Conservation (phyloP, 2,329 filamentous ascomycete species). For the Aspergillus fumigatiaffinis region DNA sequence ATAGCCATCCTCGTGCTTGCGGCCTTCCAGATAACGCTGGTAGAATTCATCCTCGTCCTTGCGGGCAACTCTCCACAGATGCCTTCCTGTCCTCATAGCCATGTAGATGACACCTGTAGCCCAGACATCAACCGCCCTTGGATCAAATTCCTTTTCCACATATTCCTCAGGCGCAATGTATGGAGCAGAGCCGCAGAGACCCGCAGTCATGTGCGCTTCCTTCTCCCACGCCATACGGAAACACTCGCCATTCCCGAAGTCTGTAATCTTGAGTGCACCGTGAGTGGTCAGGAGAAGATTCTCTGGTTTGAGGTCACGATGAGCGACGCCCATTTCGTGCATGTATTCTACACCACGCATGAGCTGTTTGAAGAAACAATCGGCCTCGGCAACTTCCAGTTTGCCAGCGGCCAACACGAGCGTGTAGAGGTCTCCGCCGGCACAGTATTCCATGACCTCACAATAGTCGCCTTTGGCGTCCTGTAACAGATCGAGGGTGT, state of each 20-base stretch:
- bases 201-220: slow-evolving; percentile 96
- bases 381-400: slow-evolving; percentile 82
- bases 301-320: slow-evolving; percentile 94
- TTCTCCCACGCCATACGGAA: slow-evolving; percentile 99
- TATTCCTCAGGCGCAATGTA: slow-evolving; percentile 99
- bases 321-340: slow-evolving; percentile 98
- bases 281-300: slow-evolving; percentile 91
- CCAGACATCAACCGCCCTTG: slow-evolving; percentile 96
- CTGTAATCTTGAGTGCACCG: slow-evolving; percentile 92
- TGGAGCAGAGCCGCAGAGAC: slow-evolving; percentile 90
- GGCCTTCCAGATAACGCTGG: slow-evolving; percentile 85
- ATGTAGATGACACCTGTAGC: slow-evolving; percentile 99
- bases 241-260: slow-evolving; percentile 98
- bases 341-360: slow-evolving; percentile 99
- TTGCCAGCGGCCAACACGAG: slow-evolving; percentile 87
- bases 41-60: slow-evolving; percentile 98
- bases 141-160: slow-evolving; percentile 90
- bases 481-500: slow-evolving; percentile 90
- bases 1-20: slow-evolving; percentile 92
- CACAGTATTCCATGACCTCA: slow-evolving; percentile 99
- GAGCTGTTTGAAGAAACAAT: slow-evolving; percentile 98
- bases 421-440: slow-evolving; percentile 92
- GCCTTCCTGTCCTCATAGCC: slow-evolving; percentile 95
- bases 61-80: slow-evolving; percentile 94
- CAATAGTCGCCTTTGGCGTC: slow-evolving; percentile 97